Evolutionary conservation across 805 yeast species (phyloP), one percentile per base, ranked within the genome.

Genomic region (Pichia californica): DNA sequence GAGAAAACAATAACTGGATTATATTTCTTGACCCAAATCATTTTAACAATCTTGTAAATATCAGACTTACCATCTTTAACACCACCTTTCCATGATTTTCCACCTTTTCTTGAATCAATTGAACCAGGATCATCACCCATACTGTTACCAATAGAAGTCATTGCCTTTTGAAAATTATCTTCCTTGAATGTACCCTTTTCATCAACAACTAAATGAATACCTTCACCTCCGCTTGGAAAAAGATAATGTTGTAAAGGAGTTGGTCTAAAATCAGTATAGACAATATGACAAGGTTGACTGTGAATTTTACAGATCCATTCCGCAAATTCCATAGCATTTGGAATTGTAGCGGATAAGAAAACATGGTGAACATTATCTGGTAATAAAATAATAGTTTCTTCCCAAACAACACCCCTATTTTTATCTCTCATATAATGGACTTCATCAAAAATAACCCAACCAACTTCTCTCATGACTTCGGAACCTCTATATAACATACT

Each of bases 401-500:
- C 99, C 99, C 99, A 93, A 4, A 93, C 99, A 13, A 93, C 99
- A 57, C 99, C 99, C 63, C 99, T 79, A 56, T 88, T 96, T 45
- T 87, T 82, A 66, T 93, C 99, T 61, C 93, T 93, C 49, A 93
- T 96, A 59, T 93, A 93, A 64, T 93, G 99, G 2, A 93, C 99
- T 61, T 93, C 99, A 67, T 93, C 99, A 61, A 93, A 93, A 32
- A 93, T 88, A 23, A 93, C 96, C 70, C 89, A 93, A 58, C 91
- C 99, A 19, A 93, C 97, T 64, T 93, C 99, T 61, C 99, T 74
- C 54, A 93, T 89, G 36, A 93, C 64, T 66, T 93, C 99, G 0
- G 98, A 96, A 48, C 99, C 99, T 57, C 96, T 73, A 58, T 93
- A 93, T 31, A 93, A 73, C 99, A 93, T 93, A 14, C 94, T 83